These are phyloP conservation scores for Monilinia fructigena DNA, from an alignment of 2,329 filamentous ascomycete genomes.

Conservation along the genomic window DNA sequence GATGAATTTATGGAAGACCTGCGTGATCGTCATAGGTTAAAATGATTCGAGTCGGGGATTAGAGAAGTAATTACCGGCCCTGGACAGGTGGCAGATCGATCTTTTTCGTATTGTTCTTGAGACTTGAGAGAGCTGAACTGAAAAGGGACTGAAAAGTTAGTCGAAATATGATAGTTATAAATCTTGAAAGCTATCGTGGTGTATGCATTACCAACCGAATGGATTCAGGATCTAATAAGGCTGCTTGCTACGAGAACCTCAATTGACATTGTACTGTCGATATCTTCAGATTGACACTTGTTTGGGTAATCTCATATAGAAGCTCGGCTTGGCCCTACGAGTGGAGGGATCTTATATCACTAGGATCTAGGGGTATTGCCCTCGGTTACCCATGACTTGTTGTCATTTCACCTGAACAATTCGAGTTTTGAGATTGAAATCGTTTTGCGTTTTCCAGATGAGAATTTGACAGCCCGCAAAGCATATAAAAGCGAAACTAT, in stretches of 20 bases:
- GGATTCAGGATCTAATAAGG: background rate
- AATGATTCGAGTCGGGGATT: background rate
- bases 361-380: background rate
- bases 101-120: background rate
- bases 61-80: conserved; percentile 5
- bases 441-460: background rate
- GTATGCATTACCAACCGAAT: background rate
- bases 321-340: conserved; percentile 11
- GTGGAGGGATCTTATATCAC: conserved; percentile 7
- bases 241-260: too few species aligned
- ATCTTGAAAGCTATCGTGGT: background rate
- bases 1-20: background rate
- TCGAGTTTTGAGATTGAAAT: background rate
- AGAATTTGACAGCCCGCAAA: background rate
- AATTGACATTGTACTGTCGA: background rate
- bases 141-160: background rate
- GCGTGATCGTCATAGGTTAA: conserved; percentile 5
- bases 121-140: background rate
- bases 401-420: background rate
- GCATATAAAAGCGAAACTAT: background rate
- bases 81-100: background rate
- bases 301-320: background rate
- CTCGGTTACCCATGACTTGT: background rate
- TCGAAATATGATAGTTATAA: background rate
- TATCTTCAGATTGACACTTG: background rate